Evolutionary conservation across 129 eudicot genomes (phyloP).

Genomic region (Centrapalus pauciflorus): DNA sequence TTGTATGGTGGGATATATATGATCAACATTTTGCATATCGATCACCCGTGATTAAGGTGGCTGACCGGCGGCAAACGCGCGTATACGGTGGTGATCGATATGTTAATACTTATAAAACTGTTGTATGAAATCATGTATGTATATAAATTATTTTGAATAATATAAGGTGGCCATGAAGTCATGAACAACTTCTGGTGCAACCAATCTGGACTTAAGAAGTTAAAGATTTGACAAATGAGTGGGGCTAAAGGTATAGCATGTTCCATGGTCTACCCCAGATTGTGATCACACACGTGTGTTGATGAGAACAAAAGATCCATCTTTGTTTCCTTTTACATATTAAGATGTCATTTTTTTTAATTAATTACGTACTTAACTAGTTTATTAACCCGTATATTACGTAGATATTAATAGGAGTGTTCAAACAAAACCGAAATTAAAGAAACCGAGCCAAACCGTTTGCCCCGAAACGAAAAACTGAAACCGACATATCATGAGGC

Average conservation of each 20-base stretch:
- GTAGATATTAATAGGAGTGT: no score
- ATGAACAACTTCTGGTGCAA: neutral
- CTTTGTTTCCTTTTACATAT: neutral
- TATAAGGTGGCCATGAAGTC: neutral
- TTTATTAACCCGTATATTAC: no score
- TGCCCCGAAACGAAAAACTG: no score
- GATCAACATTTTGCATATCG: constrained; percentile 1
- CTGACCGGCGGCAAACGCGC: neutral
- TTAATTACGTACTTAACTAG: no score
- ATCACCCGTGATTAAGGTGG: neutral
- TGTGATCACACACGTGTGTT: constrained; percentile 18
- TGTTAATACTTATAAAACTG: neutral
- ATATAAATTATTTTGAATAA: no score
- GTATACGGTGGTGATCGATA: neutral
- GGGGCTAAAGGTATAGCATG: constrained; percentile 2
- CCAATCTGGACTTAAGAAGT: neutral
- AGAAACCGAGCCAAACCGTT: no score
- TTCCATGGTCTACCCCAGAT: constrained; percentile 7
- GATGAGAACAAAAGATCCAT: neutral
- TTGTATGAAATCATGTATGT: no score
- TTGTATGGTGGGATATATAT: neutral
- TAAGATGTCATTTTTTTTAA: no score
- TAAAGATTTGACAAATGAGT: constrained; percentile 1
- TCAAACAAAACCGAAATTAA: no score
- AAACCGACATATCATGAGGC: no score